These are phyloP conservation scores for Moesziomyces globuligerus DNA, from an alignment of 1,284 basidiomycete genomes.

Conservation along the genomic window DNA sequence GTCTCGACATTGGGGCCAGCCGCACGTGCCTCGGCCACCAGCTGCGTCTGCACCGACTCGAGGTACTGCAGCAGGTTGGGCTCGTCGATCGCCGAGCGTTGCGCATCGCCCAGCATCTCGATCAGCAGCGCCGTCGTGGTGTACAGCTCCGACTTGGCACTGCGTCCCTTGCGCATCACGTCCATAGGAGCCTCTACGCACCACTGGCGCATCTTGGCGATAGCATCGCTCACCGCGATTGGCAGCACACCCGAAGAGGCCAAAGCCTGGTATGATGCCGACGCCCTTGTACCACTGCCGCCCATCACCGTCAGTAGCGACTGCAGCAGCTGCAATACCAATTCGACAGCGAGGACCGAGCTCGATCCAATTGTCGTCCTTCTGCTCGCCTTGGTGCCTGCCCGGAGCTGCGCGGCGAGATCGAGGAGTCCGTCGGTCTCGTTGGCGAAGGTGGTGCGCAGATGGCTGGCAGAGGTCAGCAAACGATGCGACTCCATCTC, in stretches of 20 bases:
- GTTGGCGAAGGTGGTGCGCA: conserved; percentile 36
- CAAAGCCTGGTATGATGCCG: conserved; percentile 22
- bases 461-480: conserved; percentile 29
- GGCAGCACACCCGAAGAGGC: conserved; percentile 43
- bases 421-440: conserved; percentile 44
- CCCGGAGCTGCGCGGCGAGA: conserved; percentile 29
- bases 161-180: conserved; percentile 1
- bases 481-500: conserved; percentile 46
- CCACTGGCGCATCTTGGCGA: conserved; percentile 33
- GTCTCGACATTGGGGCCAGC: conserved; percentile 35
- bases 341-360: conserved; percentile 12
- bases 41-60: conserved; percentile 29
- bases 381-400: conserved; percentile 2
- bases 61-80: conserved; percentile 50
- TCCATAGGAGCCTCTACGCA: conserved; percentile 41
- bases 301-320: conserved; percentile 15
- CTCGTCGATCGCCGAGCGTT: conserved; percentile 51
- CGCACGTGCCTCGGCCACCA: conserved; percentile 35
- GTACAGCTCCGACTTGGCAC: conserved; percentile 39
- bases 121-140: conserved; percentile 32
- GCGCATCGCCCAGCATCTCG: conserved; percentile 36
- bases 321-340: conserved; percentile 36
- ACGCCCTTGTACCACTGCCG: conserved; percentile 6
- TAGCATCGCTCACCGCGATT: conserved; percentile 26
- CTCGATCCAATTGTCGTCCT: conserved; percentile 8